Percentiles rank a stretch among this genome's conserved stretches.
phyloP scores from a whole-genome alignment of 148 eudicot species.

The Chenopodium suecicum region DNA sequence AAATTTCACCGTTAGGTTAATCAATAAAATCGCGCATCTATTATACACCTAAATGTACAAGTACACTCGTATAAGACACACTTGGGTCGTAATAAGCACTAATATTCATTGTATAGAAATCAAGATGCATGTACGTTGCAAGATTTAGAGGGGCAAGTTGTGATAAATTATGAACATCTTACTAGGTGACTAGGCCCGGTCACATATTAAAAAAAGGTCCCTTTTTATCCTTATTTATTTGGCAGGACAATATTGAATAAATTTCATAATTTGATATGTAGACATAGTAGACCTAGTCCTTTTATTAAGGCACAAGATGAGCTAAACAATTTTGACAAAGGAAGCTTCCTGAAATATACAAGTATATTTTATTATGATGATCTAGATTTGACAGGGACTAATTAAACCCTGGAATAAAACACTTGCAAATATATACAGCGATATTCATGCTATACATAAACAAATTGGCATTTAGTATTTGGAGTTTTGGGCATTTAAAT shows the following conservation, averaged over 20 bases:
- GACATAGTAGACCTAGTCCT: background rate
- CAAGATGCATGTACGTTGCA: background rate
- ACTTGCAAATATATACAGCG: background rate
- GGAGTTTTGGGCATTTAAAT: background rate
- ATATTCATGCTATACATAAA: background rate
- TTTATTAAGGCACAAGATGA: slow-evolving; percentile 1
- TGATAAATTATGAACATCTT: background rate
- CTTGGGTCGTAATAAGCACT: no score
- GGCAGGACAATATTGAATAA: background rate
- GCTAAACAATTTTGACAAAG: background rate
- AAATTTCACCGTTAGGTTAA: background rate
- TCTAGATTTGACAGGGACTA: background rate
- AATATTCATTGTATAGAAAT: no score
- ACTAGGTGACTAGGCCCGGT: background rate
- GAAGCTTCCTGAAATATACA: slow-evolving; percentile 2
- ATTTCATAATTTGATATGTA: no score
- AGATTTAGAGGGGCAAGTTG: background rate
- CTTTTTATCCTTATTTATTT: background rate
- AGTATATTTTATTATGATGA: background rate
- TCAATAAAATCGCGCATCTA: background rate
- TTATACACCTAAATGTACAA: no score
- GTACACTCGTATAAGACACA: no score
- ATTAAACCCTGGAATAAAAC: background rate
- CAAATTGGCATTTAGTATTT: background rate
- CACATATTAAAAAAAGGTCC: background rate